A percentile compares a stretch with the other conserved stretches of the same genome.
Conservation (phyloP, 257 asterid genomes). For the Jaltomata sinuosa region DNA sequence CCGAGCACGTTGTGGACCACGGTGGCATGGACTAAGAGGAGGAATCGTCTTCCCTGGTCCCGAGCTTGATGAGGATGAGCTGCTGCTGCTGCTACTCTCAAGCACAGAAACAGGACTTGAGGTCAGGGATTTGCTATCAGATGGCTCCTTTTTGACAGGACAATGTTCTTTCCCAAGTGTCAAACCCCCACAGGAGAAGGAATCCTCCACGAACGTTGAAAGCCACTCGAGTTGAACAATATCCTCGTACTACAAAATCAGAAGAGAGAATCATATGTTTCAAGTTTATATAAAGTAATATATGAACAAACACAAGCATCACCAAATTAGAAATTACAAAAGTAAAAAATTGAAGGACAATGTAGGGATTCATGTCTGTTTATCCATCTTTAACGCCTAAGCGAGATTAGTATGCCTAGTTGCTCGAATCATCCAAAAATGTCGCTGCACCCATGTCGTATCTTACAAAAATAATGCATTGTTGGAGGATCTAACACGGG, state of each 20-base stretch:
- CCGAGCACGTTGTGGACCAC: conserved; percentile 75
- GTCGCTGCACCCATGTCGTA: background rate
- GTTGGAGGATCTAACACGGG: background rate
- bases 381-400: background rate
- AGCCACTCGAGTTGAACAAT: conserved; percentile 54
- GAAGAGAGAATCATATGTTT: background rate
- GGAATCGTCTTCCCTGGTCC: conserved; percentile 30
- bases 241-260: conserved; percentile 61
- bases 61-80: conserved; percentile 28
- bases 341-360: background rate
- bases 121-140: conserved; percentile 33
- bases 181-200: conserved; percentile 54
- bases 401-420: background rate
- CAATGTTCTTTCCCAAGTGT: conserved; percentile 44
- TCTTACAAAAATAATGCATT: too few species aligned
- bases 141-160: conserved; percentile 13
- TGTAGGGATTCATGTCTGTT: background rate
- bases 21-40: conserved; percentile 30
- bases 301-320: background rate
- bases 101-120: conserved; percentile 74
- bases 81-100: conserved; percentile 53
- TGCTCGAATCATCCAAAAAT: background rate
- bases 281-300: background rate
- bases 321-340: background rate
- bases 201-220: conserved; percentile 74